phyloP scores from a whole-genome alignment of 805 yeast species.

The Candida chilensis region DNA sequence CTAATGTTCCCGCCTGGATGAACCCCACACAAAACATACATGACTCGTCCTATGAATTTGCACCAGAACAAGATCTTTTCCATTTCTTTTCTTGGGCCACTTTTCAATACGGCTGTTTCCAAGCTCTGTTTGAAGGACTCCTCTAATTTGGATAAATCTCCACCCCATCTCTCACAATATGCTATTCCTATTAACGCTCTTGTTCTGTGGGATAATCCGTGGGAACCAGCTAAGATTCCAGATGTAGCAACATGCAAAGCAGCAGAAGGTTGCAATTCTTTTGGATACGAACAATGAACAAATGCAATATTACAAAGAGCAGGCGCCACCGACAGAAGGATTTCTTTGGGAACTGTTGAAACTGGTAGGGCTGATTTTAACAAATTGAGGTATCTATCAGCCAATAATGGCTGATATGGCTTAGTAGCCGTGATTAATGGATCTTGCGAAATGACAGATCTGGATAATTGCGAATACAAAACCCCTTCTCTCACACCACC shows the following conservation, averaged over 20 bases:
- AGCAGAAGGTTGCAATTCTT: slow-evolving; percentile 68
- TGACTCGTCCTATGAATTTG: slow-evolving; percentile 58
- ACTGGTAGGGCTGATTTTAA: slow-evolving; percentile 52
- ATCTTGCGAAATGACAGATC: slow-evolving; percentile 51
- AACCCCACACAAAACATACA: slow-evolving; percentile 74
- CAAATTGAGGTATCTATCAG: slow-evolving; percentile 44
- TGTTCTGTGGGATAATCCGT: slow-evolving; percentile 65
- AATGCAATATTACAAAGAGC: slow-evolving; percentile 70
- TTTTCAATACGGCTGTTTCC: slow-evolving; percentile 38
- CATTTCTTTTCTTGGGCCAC: slow-evolving; percentile 28
- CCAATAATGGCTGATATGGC: slow-evolving; percentile 63
- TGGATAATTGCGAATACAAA: slow-evolving; percentile 51
- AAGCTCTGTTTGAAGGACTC: slow-evolving; percentile 33
- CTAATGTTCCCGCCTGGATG: slow-evolving; percentile 76
- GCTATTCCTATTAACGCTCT: slow-evolving; percentile 69
- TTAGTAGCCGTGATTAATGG: slow-evolving; percentile 62
- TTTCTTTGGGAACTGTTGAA: slow-evolving; percentile 42
- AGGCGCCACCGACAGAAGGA: slow-evolving; percentile 51
- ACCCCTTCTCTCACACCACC: slow-evolving; percentile 79
- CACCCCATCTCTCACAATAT: slow-evolving; percentile 77
- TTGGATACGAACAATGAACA: slow-evolving; percentile 69
- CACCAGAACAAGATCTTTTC: slow-evolving; percentile 64
- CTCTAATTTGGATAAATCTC: slow-evolving; percentile 55
- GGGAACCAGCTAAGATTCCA: slow-evolving; percentile 68
- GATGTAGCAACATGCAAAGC: slow-evolving; percentile 66